These are phyloP conservation scores for Baudoinia panamericana DNA, from an alignment of 495 filamentous ascomycete species.

Conservation along the genomic window DNA sequence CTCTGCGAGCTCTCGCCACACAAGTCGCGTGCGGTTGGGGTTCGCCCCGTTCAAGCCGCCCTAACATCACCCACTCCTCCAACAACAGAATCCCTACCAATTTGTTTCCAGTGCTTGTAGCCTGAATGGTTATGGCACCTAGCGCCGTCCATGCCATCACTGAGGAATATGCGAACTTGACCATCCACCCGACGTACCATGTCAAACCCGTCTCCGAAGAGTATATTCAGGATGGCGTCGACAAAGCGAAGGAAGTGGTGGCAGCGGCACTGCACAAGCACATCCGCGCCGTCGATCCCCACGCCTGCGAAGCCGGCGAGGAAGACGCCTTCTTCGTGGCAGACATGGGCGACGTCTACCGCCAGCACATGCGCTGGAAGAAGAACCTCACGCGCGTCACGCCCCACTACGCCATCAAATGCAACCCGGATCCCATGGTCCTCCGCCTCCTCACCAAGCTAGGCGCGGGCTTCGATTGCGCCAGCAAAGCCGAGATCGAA, in stretches of 20 bases:
- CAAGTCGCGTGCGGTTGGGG: constrained; percentile 51
- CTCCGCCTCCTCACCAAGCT: constrained; percentile 73
- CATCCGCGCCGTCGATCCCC: constrained; percentile 67
- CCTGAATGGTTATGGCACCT: constrained; percentile 56
- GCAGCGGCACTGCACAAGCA: constrained; percentile 67
- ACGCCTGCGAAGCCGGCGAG: constrained; percentile 73
- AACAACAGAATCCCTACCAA: constrained; percentile 10
- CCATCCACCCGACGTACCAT: constrained; percentile 10
- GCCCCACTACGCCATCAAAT: constrained; percentile 98
- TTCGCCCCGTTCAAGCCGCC: constrained; percentile 82
- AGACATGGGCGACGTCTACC: constrained; percentile 95
- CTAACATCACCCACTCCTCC: constrained; percentile 42
- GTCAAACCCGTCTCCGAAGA: constrained; percentile 1
- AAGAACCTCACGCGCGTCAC: constrained; percentile 81
- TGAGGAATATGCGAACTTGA: constrained; percentile 27
- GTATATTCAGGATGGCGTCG: constrained; percentile 20
- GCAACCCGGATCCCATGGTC: constrained; percentile 86
- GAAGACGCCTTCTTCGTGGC: constrained; percentile 98
- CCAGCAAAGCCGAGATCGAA: constrained; percentile 93
- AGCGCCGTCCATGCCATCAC: constrained; percentile 47
- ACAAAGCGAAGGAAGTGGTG: constrained; percentile 41
- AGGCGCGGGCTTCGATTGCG: constrained; percentile 95
- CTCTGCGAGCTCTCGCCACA: constrained; percentile 75
- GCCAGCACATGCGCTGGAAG: constrained; percentile 98
- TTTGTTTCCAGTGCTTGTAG: constrained; percentile 14